Evolutionary conservation across 2,329 filamentous ascomycete genomes (phyloP), one percentile per base, ranked within the genome.

Genomic region (Westerdykella ornata): DNA sequence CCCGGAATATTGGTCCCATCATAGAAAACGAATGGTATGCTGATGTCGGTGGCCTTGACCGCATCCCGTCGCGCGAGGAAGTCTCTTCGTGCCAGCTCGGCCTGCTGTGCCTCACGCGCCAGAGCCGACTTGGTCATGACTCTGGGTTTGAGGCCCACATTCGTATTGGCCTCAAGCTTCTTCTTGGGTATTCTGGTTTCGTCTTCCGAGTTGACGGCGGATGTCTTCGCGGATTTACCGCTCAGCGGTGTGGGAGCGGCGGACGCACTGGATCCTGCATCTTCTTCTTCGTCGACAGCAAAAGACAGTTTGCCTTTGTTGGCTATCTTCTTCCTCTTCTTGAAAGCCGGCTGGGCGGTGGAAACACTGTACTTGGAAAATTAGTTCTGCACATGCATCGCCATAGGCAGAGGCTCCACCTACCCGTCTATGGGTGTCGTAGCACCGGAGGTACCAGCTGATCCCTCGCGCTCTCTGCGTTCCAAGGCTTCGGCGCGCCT

Each of bases 11-110:
- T 90, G 16, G 87, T 87, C 13, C 92, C 92, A 53, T 97, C 90
- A 68, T 96, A 97, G 62, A 97, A 97, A 3, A 97, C 87, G 65
- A 97, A 98, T 0, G 92, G 92, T 22, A 98, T 83, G 13, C 85
- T 76, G 41, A 98, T 85, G 59, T 96, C 89, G 7, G 88, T 89
- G 15, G 80, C 80, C 68, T 94, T 95, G 51, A 97, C 85, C 0
- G 82, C 80, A 47, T 94, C 87, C 62, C 96, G 92, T 44, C 90
- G 77, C 8, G 72, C 72, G 35, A 94, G 64, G 56, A 95, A 98
- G 59, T 97, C 83, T 47, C 83, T 85, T 8, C 85, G 77, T 37
- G 90, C 69, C 12, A 77, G 68, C 54, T 92, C 87, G 48, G 85
- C 76, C 50, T 88, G 80, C 42, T 84, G 77, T 3, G 88, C 85